Percentiles rank a stretch among this genome's conserved stretches.
Evolutionary conservation across 805 yeast genomes (phyloP).

Genomic region (Teunomyces cretensis): DNA sequence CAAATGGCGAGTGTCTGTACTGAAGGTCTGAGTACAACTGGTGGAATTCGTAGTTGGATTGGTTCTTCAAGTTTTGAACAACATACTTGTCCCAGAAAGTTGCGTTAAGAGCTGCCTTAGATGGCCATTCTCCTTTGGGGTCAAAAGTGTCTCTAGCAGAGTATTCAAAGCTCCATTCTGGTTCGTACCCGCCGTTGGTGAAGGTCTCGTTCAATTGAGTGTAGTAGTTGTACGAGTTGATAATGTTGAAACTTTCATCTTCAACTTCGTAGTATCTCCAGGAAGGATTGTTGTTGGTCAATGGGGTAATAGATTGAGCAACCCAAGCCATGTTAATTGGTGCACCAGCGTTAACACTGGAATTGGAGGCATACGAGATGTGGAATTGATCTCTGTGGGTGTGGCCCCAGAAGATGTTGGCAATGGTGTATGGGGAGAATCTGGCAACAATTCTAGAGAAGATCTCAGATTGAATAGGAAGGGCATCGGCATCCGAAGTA

Average conservation of each 20-base stretch:
- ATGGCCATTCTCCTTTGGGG: slow-evolving; percentile 56
- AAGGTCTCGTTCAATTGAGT: slow-evolving; percentile 61
- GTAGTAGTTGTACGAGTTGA: slow-evolving; percentile 60
- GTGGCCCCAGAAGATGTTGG: slow-evolving; percentile 70
- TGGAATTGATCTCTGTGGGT: slow-evolving; percentile 70
- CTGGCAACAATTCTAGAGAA: slow-evolving; percentile 60
- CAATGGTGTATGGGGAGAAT: slow-evolving; percentile 67
- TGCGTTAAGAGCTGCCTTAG: slow-evolving; percentile 58
- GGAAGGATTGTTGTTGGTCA: slow-evolving; percentile 59
- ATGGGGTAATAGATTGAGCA: slow-evolving; percentile 66
- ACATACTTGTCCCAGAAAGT: slow-evolving; percentile 63
- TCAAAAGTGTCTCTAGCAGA: slow-evolving; percentile 61
- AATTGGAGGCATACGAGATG: slow-evolving; percentile 50
- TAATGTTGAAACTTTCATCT: slow-evolving; percentile 54
- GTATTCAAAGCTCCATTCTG: slow-evolving; percentile 63
- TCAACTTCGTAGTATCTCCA: slow-evolving; percentile 76
- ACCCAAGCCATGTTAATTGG: slow-evolving; percentile 61
- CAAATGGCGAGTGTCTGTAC: slow-evolving; percentile 55
- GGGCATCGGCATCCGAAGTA: slow-evolving; percentile 49
- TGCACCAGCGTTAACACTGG: slow-evolving; percentile 32
- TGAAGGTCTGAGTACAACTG: slow-evolving; percentile 51
- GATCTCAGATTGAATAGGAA: slow-evolving; percentile 60
- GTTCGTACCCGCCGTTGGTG: slow-evolving; percentile 52
- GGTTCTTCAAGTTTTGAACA: slow-evolving; percentile 42
- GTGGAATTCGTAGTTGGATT: slow-evolving; percentile 40